Evolutionary conservation across 208 protist genomes (phyloP).

Genomic region (Wallacemonas sp.): DNA sequence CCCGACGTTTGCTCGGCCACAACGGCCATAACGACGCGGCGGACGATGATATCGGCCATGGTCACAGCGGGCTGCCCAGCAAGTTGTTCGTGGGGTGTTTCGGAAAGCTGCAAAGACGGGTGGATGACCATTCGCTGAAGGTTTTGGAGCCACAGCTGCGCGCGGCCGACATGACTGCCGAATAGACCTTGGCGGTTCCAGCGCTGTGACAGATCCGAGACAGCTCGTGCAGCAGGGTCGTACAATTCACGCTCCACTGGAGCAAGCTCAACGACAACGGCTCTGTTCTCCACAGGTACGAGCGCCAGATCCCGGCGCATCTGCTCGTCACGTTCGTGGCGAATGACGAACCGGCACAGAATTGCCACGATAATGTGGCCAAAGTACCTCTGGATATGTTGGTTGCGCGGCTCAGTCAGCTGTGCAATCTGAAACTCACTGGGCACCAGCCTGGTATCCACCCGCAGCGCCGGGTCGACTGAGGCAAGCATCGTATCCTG

Average conservation of each 20-base stretch:
- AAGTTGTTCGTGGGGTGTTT: not conserved
- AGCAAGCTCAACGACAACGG: conserved; percentile 10
- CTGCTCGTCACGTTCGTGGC: conserved; percentile 37
- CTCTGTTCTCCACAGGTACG: conserved; percentile 13
- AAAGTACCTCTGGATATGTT: not conserved
- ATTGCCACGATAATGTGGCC: conserved; percentile 12
- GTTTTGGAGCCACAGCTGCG: conserved; percentile 47
- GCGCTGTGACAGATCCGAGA: conserved; percentile 16
- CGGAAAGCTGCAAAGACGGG: conserved; percentile 1
- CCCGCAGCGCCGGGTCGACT: not conserved
- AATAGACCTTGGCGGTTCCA: conserved; percentile 38
- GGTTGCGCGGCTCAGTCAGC: not conserved
- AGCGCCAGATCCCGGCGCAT: conserved; percentile 32
- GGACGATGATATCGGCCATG: conserved; percentile 1
- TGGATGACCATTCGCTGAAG: conserved; percentile 39
- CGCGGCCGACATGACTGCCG: conserved; percentile 18
- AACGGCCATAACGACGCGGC: not conserved
- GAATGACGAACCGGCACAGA: conserved; percentile 31
- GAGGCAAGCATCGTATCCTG: not conserved
- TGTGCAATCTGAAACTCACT: not conserved
- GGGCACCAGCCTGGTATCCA: not conserved
- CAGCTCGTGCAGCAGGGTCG: conserved; percentile 19
- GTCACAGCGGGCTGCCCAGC: not conserved
- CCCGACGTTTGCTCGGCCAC: not conserved
- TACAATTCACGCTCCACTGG: conserved; percentile 35